These are phyloP conservation scores for Nectriaceae sp. DNA, from an alignment of 2,329 filamentous ascomycete genomes.

Conservation along the genomic window DNA sequence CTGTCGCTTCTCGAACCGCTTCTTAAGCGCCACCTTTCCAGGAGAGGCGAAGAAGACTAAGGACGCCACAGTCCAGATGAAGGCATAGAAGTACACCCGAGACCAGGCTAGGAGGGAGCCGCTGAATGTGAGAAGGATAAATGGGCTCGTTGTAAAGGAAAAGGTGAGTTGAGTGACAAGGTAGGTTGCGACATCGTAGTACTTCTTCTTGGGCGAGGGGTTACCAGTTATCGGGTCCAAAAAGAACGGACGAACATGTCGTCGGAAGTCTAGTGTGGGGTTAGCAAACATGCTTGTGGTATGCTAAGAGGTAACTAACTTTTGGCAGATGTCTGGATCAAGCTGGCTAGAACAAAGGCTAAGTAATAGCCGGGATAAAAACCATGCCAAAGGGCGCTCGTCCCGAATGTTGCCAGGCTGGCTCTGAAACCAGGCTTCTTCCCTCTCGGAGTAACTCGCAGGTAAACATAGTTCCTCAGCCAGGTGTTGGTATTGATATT, in stretches of 20 bases:
- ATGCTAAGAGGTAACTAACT: slow-evolving; percentile 60
- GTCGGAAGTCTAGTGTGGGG: slow-evolving; percentile 71
- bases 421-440: slow-evolving; percentile 97
- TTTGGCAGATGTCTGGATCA: slow-evolving; percentile 92
- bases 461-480: slow-evolving; percentile 93
- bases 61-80: slow-evolving; percentile 65
- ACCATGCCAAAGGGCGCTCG: slow-evolving; percentile 96
- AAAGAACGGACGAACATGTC: slow-evolving; percentile 90
- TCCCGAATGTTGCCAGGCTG: slow-evolving; percentile 89
- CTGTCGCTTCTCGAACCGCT: slow-evolving; percentile 59
- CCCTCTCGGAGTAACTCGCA: slow-evolving; percentile 90
- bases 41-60: slow-evolving; percentile 81
- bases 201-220: slow-evolving; percentile 72
- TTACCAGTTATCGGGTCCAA: slow-evolving; percentile 72
- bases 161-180: slow-evolving; percentile 80
- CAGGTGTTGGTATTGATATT: slow-evolving; percentile 99
- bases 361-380: slow-evolving; percentile 98
- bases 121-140: slow-evolving; percentile 75
- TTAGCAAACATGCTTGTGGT: slow-evolving; percentile 6
- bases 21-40: slow-evolving; percentile 62
- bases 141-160: slow-evolving; percentile 80
- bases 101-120: slow-evolving; percentile 77
- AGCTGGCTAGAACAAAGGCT: slow-evolving; percentile 83
- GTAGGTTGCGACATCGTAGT: slow-evolving; percentile 81
- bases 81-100: slow-evolving; percentile 84